These are phyloP conservation scores for Xylaria telfairii DNA, from an alignment of 495 filamentous ascomycete genomes.

Conservation along the genomic window DNA sequence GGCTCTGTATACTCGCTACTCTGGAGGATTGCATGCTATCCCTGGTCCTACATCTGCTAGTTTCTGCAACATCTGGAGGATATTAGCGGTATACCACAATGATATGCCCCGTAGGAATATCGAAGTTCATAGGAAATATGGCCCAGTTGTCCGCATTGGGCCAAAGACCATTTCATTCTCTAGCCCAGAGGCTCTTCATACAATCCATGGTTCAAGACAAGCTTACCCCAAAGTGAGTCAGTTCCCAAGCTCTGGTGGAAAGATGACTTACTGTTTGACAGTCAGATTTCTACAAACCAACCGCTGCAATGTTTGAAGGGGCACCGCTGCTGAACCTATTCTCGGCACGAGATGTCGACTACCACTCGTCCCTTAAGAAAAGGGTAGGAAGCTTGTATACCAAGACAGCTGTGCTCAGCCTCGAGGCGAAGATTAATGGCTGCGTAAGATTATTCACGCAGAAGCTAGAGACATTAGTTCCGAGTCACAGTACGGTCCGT, in stretches of 20 bases:
- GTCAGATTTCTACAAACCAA: neutral
- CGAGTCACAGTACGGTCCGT: neutral
- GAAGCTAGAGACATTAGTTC: neutral
- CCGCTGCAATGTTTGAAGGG: neutral
- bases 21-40: neutral
- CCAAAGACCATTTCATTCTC: conserved; percentile 34
- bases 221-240: conserved; percentile 13
- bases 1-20: neutral
- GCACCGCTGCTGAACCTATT: conserved; percentile 26
- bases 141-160: conserved; percentile 37
- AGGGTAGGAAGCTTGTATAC: conserved; percentile 23
- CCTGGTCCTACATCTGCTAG: neutral
- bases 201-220: conserved; percentile 22
- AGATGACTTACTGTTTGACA: neutral
- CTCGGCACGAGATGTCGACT: conserved; percentile 18
- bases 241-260: neutral
- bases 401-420: neutral
- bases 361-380: neutral
- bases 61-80: conserved; percentile 27
- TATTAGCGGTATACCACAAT: conserved; percentile 20
- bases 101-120: conserved; percentile 26
- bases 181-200: conserved; percentile 23
- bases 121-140: conserved; percentile 22
- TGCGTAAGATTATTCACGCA: neutral
- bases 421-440: neutral